A percentile compares a stretch with the other conserved stretches of the same genome.
These are phyloP conservation scores for Monosporascus sp. DNA, from an alignment of 2,329 filamentous ascomycete species.

Conservation along the genomic window DNA sequence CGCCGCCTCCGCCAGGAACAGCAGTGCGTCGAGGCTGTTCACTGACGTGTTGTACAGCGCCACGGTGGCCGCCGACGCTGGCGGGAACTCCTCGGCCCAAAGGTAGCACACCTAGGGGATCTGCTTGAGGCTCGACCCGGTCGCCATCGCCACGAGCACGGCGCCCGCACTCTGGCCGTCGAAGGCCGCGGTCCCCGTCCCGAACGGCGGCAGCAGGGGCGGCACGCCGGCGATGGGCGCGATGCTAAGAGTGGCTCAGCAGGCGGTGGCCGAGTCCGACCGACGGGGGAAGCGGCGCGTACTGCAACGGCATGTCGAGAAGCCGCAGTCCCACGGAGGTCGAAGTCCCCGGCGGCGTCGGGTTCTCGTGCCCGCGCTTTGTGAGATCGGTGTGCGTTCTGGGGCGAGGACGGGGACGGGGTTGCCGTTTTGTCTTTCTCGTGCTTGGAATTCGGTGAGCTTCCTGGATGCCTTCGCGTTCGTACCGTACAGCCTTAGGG, in stretches of 20 bases:
- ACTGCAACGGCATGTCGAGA: slow-evolving; percentile 23
- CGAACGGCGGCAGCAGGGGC: slow-evolving; percentile 18
- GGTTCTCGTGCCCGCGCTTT: slow-evolving; percentile 30
- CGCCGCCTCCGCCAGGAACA: slow-evolving; percentile 44
- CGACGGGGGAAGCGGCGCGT: slow-evolving; percentile 14
- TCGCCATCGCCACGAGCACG: slow-evolving; percentile 47
- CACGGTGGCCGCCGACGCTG: slow-evolving; percentile 36
- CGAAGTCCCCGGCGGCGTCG: slow-evolving; percentile 28
- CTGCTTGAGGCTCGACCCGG: slow-evolving; percentile 49
- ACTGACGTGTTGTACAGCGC: slow-evolving; percentile 46
- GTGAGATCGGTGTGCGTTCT: slow-evolving; percentile 26
- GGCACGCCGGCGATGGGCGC: slow-evolving; percentile 33
- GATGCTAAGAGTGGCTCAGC: slow-evolving; percentile 39
- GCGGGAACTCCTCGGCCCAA: slow-evolving; percentile 44
- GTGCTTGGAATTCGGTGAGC: background rate
- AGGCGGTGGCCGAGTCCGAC: slow-evolving; percentile 40
- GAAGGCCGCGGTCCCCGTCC: slow-evolving; percentile 20
- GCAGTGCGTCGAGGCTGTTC: slow-evolving; percentile 50
- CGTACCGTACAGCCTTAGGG: too few relatives aligned
- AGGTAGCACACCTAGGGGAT: slow-evolving; percentile 45
- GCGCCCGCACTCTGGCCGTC: slow-evolving; percentile 40
- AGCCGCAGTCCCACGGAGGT: slow-evolving; percentile 34
- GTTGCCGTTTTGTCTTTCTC: slow-evolving; percentile 2
- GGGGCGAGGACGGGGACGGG: slow-evolving; percentile 2
- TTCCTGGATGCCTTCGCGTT: slow-evolving; percentile 20